These are phyloP conservation scores for Mayamaea pseudoterrestris DNA, from an alignment of 108 stramenopile species.

Conservation along the genomic window DNA sequence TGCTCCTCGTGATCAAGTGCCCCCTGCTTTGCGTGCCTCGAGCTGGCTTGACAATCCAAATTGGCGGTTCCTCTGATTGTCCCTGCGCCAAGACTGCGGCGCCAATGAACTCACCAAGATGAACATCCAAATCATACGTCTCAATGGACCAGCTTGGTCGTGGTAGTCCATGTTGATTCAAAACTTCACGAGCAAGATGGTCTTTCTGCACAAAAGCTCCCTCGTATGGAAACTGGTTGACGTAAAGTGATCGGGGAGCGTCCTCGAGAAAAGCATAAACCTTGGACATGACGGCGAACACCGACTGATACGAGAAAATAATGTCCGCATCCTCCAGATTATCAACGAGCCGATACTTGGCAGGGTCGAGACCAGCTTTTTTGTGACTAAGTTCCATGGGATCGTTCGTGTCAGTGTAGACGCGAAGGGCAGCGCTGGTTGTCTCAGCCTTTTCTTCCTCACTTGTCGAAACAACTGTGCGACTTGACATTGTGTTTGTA, in stretches of 20 bases:
- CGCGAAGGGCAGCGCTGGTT: too few species aligned
- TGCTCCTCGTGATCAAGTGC: constrained; percentile 4
- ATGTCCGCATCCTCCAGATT: constrained; percentile 5
- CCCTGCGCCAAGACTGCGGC: background rate
- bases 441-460: too few species aligned
- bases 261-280: background rate
- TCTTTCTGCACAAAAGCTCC: constrained; percentile 14
- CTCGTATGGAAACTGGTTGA: constrained; percentile 12
- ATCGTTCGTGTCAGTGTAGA: constrained; percentile 13
- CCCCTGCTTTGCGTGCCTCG: constrained; percentile 7
- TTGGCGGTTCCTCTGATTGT: background rate
- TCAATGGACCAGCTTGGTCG: constrained; percentile 5
- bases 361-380: constrained; percentile 2
- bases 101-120: constrained; percentile 5
- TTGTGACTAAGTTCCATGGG: constrained; percentile 6
- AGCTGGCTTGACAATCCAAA: constrained; percentile 13
- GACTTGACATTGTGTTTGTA: too few species aligned
- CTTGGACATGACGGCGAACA: background rate
- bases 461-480: too few species aligned
- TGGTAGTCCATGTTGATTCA: constrained; percentile 10
- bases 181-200: constrained; percentile 5
- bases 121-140: constrained; percentile 10
- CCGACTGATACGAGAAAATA: constrained; percentile 6
- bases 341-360: background rate
- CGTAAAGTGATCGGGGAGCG: background rate